Base-by-base conservation (phyloP, 768 basidiomycete genomes). In the Boletus vinaceobasis region DNA sequence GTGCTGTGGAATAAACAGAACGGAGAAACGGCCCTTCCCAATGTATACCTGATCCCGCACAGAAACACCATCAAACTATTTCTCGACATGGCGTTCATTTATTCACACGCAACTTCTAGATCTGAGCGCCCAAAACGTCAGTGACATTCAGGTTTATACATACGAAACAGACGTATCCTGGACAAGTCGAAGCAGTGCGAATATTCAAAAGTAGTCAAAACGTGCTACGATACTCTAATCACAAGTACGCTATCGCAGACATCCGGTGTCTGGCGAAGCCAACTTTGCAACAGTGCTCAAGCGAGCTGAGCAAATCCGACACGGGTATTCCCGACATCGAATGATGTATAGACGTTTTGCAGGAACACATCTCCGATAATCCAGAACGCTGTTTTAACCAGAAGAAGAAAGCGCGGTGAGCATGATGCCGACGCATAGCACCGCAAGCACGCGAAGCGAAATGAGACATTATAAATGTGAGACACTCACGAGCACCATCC, bases 321-420 rank as follows among this genome's bases (percentile, higher is more conserved):
- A 23, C 57, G 64, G 1, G 33, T 53, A 43, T 71, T 71, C 0
- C 61, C 71, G 21, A 73, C 57, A 56, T 77, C 73, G 55, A 78
- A 78, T 1, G 56, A 62, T 4, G 76, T 72, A 60, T 77, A 81
- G 31, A 76, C 74, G 36, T 72, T 74, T 53, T 64, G 69, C 45
- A 79, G 60, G 71, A 80, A 77, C 13, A 72, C 63, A 32, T 59
- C 57, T 5, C 59, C 65, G 23, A 65, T 2, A 0, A 56, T 33
- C 62, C 64, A 66, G 32, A 52, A 50, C 3, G 52, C 58, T 65
- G 27, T 27, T 38, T 10, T 21, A 26, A 44, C 7, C 8, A 8
- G n/a, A 17, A 17, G 65, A 54, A 45, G 27, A 45, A 39, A 32
- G 4, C 9, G 7, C 5, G 8, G 15, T 43, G 13, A 51, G 23